Percentiles rank a stretch among this genome's conserved stretches.
These are phyloP conservation scores for Caloboletus inedulis DNA, from an alignment of 1,284 basidiomycete species.

Conservation along the genomic window DNA sequence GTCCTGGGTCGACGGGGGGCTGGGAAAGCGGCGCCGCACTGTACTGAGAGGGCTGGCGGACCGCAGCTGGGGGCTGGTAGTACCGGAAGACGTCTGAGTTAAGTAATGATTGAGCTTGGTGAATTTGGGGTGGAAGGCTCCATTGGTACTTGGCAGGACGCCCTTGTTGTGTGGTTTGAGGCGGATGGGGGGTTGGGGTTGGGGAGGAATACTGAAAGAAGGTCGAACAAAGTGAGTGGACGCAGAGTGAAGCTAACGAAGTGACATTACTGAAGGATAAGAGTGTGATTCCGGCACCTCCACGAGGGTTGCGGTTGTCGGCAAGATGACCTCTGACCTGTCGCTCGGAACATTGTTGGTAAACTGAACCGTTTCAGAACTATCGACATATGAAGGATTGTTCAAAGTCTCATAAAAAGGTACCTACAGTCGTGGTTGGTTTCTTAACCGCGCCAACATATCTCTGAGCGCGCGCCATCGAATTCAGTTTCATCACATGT, in stretches of 20 bases:
- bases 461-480: constrained; percentile 11
- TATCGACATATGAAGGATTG: constrained; percentile 9
- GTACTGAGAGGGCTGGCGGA: constrained; percentile 1
- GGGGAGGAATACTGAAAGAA: constrained; percentile 13
- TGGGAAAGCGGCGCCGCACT: not conserved
- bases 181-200: not conserved
- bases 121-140: constrained; percentile 2
- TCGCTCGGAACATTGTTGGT: constrained; percentile 8
- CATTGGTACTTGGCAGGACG: not conserved
- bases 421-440: constrained; percentile 18
- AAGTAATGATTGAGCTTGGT: constrained; percentile 10
- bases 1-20: constrained; percentile 1
- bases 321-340: constrained; percentile 22
- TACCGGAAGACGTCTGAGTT: not conserved
- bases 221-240: constrained; percentile 5
- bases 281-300: constrained; percentile 25
- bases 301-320: constrained; percentile 33
- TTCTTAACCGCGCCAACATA: constrained; percentile 20
- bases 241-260: not conserved
- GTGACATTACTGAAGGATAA: constrained; percentile 17
- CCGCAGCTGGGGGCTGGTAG: constrained; percentile 5
- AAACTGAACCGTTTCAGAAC: constrained; percentile 16
- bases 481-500: not conserved
- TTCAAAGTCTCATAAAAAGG: not conserved
- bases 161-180: constrained; percentile 10